Evolutionary conservation across 768 basidiomycete species (phyloP).

Genomic region (Lentinula guzmanii): DNA sequence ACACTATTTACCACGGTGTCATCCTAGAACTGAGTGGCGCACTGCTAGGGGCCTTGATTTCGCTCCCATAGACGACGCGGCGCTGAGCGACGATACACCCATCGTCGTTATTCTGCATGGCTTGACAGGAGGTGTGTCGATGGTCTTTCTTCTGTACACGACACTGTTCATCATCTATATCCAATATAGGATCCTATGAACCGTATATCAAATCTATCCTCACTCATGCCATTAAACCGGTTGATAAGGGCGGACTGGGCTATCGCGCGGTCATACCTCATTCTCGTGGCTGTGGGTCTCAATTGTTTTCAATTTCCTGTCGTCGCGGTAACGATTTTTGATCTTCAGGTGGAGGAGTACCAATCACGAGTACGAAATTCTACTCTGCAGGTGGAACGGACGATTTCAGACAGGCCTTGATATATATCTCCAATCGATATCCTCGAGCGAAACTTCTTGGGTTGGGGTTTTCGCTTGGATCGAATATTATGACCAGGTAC

Average conservation of each 20-base stretch:
- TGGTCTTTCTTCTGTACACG: background rate
- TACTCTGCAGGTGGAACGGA: slow-evolving; percentile 64
- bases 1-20: background rate
- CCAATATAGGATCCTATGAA: slow-evolving; percentile 49
- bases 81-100: slow-evolving; percentile 34
- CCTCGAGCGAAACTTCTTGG: slow-evolving; percentile 61
- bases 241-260: slow-evolving; percentile 55
- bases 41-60: slow-evolving; percentile 57
- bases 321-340: background rate
- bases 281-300: slow-evolving; percentile 55
- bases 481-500: slow-evolving; percentile 63
- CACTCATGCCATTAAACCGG: slow-evolving; percentile 42
- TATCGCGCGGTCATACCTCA: slow-evolving; percentile 65
- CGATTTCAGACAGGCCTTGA: slow-evolving; percentile 56
- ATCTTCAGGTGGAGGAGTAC: slow-evolving; percentile 47
- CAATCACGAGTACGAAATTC: slow-evolving; percentile 53
- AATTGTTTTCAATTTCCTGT: background rate
- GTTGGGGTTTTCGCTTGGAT: slow-evolving; percentile 72
- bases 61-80: slow-evolving; percentile 38
- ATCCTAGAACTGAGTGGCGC: background rate
- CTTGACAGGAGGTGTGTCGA: slow-evolving; percentile 41
- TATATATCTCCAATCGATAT: slow-evolving; percentile 49
- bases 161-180: background rate
- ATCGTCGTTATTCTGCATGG: slow-evolving; percentile 56
- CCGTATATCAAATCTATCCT: slow-evolving; percentile 62